Conservation (phyloP, 2,329 filamentous ascomycete genomes). For the Grosmannia penicillata region DNA sequence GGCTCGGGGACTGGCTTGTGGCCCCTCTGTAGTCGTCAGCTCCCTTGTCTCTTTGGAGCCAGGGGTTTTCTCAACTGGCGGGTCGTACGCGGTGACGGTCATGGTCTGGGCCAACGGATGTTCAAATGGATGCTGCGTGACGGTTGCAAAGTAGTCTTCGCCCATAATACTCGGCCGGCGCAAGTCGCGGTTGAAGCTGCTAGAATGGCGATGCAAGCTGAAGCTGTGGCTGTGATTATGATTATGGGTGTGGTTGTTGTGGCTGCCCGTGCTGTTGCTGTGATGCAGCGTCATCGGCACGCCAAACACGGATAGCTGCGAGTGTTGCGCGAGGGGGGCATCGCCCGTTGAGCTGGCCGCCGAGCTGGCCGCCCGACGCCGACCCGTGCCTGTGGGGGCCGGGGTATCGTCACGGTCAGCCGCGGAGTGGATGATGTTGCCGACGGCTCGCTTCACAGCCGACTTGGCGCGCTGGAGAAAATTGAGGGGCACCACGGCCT, state of each 20-base stretch:
- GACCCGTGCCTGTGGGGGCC: conserved; percentile 23
- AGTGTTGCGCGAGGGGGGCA: conserved; percentile 24
- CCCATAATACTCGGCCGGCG: conserved; percentile 38
- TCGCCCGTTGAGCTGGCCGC: conserved; percentile 50
- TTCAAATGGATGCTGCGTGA: conserved; percentile 35
- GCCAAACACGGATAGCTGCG: conserved; percentile 24
- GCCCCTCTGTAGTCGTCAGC: conserved; percentile 9
- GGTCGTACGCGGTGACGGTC: conserved; percentile 49
- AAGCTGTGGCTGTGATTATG: conserved; percentile 3
- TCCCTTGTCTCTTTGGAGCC: conserved; percentile 9
- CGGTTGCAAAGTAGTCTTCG: conserved; percentile 37
- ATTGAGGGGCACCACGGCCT: conserved; percentile 78
- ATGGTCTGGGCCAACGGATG: conserved; percentile 66
- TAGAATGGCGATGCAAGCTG: conserved; percentile 15
- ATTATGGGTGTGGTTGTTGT: not conserved
- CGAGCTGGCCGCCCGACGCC: conserved; percentile 45
- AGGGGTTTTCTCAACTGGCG: conserved; percentile 15
- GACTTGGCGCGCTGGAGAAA: conserved; percentile 75
- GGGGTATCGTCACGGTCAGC: conserved; percentile 40
- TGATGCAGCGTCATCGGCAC: conserved; percentile 12
- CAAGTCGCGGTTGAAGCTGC: conserved; percentile 25
- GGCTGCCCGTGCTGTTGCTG: not conserved
- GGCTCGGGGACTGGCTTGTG: not conserved
- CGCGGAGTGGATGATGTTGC: conserved; percentile 47
- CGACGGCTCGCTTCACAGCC: conserved; percentile 53